Conservation (phyloP, 208 protist genomes). For the Trypanosoma congolense region DNA sequence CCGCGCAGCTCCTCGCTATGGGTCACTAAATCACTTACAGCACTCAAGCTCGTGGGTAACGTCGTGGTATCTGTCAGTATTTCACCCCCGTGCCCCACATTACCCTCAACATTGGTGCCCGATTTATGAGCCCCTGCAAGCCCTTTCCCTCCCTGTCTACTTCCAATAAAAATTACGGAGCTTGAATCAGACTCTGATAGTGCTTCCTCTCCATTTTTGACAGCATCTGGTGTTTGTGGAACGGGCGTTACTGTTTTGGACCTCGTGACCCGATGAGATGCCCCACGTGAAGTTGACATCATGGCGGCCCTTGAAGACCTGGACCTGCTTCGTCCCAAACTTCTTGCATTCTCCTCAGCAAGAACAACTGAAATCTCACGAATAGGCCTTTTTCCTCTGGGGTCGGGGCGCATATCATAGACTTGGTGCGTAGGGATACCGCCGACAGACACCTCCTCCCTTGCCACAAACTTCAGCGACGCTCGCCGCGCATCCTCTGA, state of each 20-base stretch:
- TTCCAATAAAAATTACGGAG: too few relatives aligned
- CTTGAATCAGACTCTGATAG: too few relatives aligned
- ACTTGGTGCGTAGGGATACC: conserved; percentile 63
- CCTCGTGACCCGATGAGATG: conserved; percentile 9
- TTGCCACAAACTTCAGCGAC: conserved; percentile 74
- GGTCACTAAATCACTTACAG: too few relatives aligned
- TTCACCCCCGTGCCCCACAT: too few relatives aligned
- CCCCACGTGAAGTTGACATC: conserved; percentile 16
- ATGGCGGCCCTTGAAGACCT: conserved; percentile 2
- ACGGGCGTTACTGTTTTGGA: neutral
- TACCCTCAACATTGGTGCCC: too few relatives aligned
- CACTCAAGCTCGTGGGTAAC: too few relatives aligned
- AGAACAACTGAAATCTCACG: conserved; percentile 80
- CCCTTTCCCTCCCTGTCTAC: too few relatives aligned
- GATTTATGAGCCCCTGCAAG: too few relatives aligned
- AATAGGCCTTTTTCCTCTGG: conserved; percentile 53
- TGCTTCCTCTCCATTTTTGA: conserved; percentile 1
- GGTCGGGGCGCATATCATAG: conserved; percentile 79
- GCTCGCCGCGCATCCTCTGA: conserved; percentile 11
- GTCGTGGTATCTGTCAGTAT: too few relatives aligned
- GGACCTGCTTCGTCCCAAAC: conserved; percentile 3
- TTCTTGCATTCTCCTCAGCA: conserved; percentile 67
- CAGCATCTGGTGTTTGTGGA: neutral
- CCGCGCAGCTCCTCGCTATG: too few relatives aligned
- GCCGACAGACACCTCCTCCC: conserved; percentile 44